Conservation (phyloP, 257 asterid genomes). For the Solanum pinnatisectum region DNA sequence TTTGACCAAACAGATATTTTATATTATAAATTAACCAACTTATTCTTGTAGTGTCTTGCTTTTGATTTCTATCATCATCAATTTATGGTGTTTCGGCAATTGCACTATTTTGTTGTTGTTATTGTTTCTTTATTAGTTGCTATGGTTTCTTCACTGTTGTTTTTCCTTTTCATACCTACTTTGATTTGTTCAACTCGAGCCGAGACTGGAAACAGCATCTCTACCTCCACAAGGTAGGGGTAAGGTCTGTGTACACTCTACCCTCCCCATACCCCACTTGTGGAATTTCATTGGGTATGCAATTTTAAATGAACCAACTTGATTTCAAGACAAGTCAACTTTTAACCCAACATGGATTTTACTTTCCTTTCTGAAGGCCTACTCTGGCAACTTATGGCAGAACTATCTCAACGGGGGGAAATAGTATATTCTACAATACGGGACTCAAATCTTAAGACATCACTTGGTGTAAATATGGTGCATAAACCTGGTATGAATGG, state of each 20-base stretch:
- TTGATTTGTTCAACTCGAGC: neutral
- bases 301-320: neutral
- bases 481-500: neutral
- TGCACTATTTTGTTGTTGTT: neutral
- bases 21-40: neutral
- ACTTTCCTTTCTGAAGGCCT: neutral
- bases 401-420: neutral
- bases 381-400: neutral
- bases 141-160: neutral
- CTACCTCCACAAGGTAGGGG: neutral
- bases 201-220: neutral
- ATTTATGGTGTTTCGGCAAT: neutral
- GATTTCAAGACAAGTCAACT: neutral
- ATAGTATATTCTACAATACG: neutral
- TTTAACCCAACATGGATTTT: neutral
- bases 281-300: neutral
- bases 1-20: neutral
- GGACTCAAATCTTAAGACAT: neutral
- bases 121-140: neutral
- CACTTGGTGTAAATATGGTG: neutral
- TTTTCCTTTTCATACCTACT: neutral
- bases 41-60: neutral
- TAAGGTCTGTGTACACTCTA: neutral
- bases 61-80: neutral
- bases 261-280: neutral